These are phyloP conservation scores for Lecanosticta acicola DNA, from an alignment of 2,329 filamentous ascomycete genomes.

Conservation along the genomic window DNA sequence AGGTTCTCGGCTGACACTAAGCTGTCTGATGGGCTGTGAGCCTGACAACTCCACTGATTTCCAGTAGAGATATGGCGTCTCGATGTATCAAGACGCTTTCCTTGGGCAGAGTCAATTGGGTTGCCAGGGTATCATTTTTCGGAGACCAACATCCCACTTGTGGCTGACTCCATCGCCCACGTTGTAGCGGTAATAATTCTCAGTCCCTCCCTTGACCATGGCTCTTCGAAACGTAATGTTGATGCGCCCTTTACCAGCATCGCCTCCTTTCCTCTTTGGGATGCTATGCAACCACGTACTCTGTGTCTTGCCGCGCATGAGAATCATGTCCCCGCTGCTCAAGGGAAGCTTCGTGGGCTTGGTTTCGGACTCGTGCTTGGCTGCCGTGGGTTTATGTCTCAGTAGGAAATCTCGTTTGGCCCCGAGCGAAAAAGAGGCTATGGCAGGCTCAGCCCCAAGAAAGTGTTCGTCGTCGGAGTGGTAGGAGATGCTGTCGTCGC, in stretches of 20 bases:
- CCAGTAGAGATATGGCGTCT: no score
- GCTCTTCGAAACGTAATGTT: constrained; percentile 76
- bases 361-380: constrained; percentile 32
- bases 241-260: constrained; percentile 55
- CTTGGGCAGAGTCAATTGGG: no score
- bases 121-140: constrained; percentile 46
- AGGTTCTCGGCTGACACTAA: no score
- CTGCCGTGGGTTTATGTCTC: constrained; percentile 63
- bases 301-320: constrained; percentile 74
- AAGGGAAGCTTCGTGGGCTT: constrained; percentile 50
- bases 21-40: no score
- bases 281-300: constrained; percentile 72
- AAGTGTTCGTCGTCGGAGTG: constrained; percentile 79
- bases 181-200: constrained; percentile 83
- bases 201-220: constrained; percentile 64
- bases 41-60: no score
- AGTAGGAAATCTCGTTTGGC: constrained; percentile 69
- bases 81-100: no score
- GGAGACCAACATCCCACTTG: constrained; percentile 56
- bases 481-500: constrained; percentile 70
- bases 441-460: constrained; percentile 61
- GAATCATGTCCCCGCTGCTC: constrained; percentile 67
- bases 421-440: constrained; percentile 70
- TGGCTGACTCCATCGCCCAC: constrained; percentile 65
- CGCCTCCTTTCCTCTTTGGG: constrained; percentile 63